Evolutionary conservation across 306 rosid species (phyloP), one percentile per base, ranked within the genome.

Genomic region (Herpetospermum pedunculosum): DNA sequence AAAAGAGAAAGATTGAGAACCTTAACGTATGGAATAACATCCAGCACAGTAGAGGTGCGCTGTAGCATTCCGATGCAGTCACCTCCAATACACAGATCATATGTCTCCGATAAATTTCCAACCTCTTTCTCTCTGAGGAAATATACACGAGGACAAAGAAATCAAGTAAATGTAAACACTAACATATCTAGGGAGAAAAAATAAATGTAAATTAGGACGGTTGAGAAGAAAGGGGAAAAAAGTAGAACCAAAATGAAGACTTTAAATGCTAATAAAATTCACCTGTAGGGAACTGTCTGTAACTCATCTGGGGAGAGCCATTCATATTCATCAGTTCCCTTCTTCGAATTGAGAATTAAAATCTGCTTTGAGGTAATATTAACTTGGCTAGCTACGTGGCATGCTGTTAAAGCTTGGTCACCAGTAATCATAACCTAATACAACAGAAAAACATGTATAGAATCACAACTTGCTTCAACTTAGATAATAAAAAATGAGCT

Each of bases 361-460:
- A 94, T 81, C 30, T 94, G 92, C 77, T 91, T 95, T 44, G 99
- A 91, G 78, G 92, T 80, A 74, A 95, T 95, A 81, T 95, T 88
- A 77, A 91, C 99, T 89, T 91, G 99, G 77, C 96, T 83, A 76
- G 97, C 96, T 68, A 95, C 99, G 81, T 95, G 97, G 85, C 99
- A 95, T n/a, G 99, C 97, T 34, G 99, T 94, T 85, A 95, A 77
- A 78, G 99, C 96, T 88, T 95, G 99, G 79, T 95, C 99, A 75
- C 99, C 97, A 54, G 99, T 95, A 82, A 95, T 95, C 99, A 95
- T 95, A 79, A 89, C 99, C 99, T 95, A 60, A 41, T 70, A 70
- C 43, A 70, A 70, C 74, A 26, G 3, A 47, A 38, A 64, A 64
- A 13, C 50, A 41, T 14, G 35, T 5, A n/a, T 41, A 59, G 26